Percentiles rank a stretch among this genome's conserved stretches.
These are phyloP conservation scores for Claviceps paspali DNA, from an alignment of 2,329 filamentous ascomycete genomes.

Conservation along the genomic window DNA sequence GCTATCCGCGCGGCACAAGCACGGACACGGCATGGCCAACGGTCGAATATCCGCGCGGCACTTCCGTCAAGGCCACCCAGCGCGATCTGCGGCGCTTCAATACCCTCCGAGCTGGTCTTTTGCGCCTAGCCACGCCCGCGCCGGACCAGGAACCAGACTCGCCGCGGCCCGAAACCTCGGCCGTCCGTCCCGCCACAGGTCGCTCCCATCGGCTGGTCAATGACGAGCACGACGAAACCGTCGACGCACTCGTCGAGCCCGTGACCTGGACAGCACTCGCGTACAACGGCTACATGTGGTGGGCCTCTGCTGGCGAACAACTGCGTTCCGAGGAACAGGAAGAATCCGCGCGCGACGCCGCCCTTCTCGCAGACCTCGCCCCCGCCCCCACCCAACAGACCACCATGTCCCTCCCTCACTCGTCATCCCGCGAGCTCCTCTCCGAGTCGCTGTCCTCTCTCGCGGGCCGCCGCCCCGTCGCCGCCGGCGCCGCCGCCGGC, in stretches of 20 bases:
- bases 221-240: constrained; percentile 30
- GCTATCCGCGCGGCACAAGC: constrained; percentile 20
- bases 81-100: constrained; percentile 73
- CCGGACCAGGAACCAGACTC: constrained; percentile 14
- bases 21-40: constrained; percentile 57
- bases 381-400: constrained; percentile 16
- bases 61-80: constrained; percentile 68
- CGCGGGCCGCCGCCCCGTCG: constrained; percentile 19
- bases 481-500: not conserved
- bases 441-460: constrained; percentile 31
- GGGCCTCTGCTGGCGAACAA: constrained; percentile 70
- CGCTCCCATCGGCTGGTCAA: constrained; percentile 14
- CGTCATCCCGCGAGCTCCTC: constrained; percentile 19
- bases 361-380: constrained; percentile 38
- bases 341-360: constrained; percentile 37
- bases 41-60: constrained; percentile 50
- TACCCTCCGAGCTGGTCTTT: constrained; percentile 49
- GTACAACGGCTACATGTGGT: constrained; percentile 79
- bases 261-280: constrained; percentile 58
- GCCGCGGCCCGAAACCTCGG: constrained; percentile 13
- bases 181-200: constrained; percentile 13
- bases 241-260: constrained; percentile 45
- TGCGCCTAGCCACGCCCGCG: constrained; percentile 23
- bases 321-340: constrained; percentile 44
- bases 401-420: constrained; percentile 16